Base-by-base conservation (phyloP, 768 basidiomycete genomes). In the Boletus sp. region DNA sequence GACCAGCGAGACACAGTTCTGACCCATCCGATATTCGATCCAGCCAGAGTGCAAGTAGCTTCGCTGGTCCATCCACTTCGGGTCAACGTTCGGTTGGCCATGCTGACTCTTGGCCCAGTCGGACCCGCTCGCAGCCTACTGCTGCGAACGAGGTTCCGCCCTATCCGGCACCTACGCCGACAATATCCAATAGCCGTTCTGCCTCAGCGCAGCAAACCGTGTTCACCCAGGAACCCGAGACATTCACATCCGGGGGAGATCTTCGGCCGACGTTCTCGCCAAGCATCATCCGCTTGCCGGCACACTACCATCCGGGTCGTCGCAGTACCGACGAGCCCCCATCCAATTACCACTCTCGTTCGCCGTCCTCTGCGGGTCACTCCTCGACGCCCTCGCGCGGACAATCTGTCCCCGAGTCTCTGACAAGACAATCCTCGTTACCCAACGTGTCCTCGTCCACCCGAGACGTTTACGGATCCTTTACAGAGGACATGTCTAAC, bases 181-280 rank as follows among this genome's bases (percentile, higher is more conserved):
- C 69, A 4, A 45, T 50, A 17, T 5, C 50, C n/a, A 47, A 52
- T 17, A 52, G 14, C 18, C 68, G 58, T 12, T 56, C 61, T 20
- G 32, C 56, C 18, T 62, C 62, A 40, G 45, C 6, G 14, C 62
- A 62, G 18, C 67, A 57, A 17, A 12, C 56, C 12, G 0, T 51
- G 24, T 59, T 68, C 50, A 64, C 63, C 10, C 62, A 63, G 35
- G 67, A 73, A 50, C 71, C 70, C 1, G 79, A 82, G 53, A 75
- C 77, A 4, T 88, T 79, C 62, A 86, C 80, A 0, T 67, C 80
- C 7, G 75, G 73, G 54, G 73, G 67, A 18, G 80, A 83, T 14
- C 80, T 89, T 17, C 81, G 83, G 44, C 77, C 86, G 1, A 89
- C 89, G 1, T 91, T 90, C 63, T 85, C 85, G 2, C 64, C 81